Base-by-base conservation (phyloP, 768 basidiomycete species). In the Boletus rubropictus region DNA sequence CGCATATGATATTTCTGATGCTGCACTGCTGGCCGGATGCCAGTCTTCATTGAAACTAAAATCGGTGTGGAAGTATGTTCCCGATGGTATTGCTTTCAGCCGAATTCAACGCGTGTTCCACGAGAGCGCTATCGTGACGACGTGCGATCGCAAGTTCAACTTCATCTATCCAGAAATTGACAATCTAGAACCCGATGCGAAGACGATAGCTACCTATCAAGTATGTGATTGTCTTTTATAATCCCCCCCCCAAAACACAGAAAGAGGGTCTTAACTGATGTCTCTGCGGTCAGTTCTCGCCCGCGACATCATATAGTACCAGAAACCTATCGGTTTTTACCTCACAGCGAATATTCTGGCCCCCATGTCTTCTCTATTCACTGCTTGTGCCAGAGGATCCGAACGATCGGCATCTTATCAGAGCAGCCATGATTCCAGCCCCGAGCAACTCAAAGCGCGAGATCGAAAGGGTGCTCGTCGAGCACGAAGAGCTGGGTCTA, bases 291-390 rank as follows among this genome's bases (percentile, higher is more conserved):
- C 32, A 64, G 64, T 66, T 64, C 20, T 28, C 50, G 25, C 41
- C 52, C 8, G 24, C 42, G 7, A 53, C 39, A 7, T 54, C 54
- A 4, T 50, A 59, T 28, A 56, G 46, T 33, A 51, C 45, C 24
- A 50, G 48, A 36, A 40, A 34, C 29, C 63, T 64, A 0, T 33
- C 59, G 0, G 52, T 64, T 3, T 59, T 64, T 22, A 50, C 57
- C 7, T 46, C 63, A 0, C 57, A 64, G 17, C 57, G 63, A 6
- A 55, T 66, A 44, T 64, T 64, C 37, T 66, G 62, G 63, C 51
- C 50, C 3, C 28, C 55, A 7, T 48, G 52, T 39, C 39, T 60
- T 15, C 48, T 55, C 1, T 39, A 42, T 9, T 44, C 50, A 3
- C 34, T 32, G 3, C 36, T 52, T 6, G 22, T 21, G 10, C 38